phyloP scores from a whole-genome alignment of 768 basidiomycete species.

The Suillus ampliporus region DNA sequence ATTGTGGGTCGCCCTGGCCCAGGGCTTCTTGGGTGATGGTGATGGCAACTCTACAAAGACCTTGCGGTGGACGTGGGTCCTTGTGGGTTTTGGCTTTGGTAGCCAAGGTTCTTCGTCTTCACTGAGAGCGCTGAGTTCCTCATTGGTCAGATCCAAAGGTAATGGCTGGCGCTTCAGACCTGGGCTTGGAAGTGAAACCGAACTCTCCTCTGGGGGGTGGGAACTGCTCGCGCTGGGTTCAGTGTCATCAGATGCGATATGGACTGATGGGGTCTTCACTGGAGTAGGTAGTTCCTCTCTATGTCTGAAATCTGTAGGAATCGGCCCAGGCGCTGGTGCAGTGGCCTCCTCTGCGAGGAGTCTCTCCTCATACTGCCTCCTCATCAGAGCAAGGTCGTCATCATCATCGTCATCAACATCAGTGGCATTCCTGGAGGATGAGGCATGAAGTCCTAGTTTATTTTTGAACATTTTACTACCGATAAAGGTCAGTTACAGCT shows the following conservation, averaged over 20 bases:
- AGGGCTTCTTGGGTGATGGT: not conserved
- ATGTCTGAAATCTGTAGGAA: not conserved
- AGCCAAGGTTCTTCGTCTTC: not conserved
- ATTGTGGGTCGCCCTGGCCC: not conserved
- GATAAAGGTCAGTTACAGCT: not conserved
- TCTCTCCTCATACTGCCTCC: not conserved
- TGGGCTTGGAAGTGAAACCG: not conserved
- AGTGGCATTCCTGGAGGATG: not conserved
- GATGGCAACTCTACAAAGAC: not conserved
- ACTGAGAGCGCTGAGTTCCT: not conserved
- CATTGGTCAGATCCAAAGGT: not conserved
- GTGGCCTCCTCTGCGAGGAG: not conserved
- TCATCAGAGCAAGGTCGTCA: not conserved
- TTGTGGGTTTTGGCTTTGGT: not conserved
- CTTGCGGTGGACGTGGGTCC: not conserved
- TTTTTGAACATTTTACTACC: not conserved
- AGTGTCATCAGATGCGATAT: not conserved
- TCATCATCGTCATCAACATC: not conserved
- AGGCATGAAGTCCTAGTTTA: not conserved
- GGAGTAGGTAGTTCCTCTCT: not conserved
- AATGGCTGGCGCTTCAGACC: not conserved
- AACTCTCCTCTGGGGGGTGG: too few relatives aligned
- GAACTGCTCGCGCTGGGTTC: not conserved
- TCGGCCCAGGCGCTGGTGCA: not conserved
- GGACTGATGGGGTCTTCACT: not conserved